phyloP scores from a whole-genome alignment of 305 asterid species.

The Stenogyne calaminthoides region DNA sequence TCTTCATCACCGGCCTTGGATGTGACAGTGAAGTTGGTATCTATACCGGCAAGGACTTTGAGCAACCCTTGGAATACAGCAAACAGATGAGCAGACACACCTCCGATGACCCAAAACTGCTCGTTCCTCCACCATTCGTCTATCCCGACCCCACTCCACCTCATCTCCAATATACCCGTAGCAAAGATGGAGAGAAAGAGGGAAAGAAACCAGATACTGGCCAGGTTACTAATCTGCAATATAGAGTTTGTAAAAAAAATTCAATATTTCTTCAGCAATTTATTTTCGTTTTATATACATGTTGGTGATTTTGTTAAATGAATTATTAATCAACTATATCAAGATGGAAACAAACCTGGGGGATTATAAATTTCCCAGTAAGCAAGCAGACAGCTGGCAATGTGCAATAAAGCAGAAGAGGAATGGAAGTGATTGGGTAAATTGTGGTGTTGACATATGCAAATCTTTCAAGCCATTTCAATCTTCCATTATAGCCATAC shows the following conservation, averaged over 20 bases:
- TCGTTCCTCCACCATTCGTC: conserved; percentile 96
- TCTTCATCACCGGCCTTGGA: conserved; percentile 88
- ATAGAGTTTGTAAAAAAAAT: background rate
- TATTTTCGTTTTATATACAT: background rate
- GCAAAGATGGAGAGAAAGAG: conserved; percentile 91
- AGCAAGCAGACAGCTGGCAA: conserved; percentile 93
- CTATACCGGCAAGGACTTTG: conserved; percentile 90
- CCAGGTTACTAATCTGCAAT: conserved; percentile 81
- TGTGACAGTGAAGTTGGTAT: conserved; percentile 88
- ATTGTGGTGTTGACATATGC: conserved; percentile 91
- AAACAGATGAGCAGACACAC: conserved; percentile 80
- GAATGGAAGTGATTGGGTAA: conserved; percentile 88
- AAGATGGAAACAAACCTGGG: conserved; percentile 60
- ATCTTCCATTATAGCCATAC: conserved; percentile 87
- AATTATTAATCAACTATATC: background rate
- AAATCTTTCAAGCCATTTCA: conserved; percentile 93
- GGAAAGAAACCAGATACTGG: conserved; percentile 87
- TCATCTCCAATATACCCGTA: conserved; percentile 85
- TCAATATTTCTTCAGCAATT: background rate
- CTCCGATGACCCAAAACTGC: conserved; percentile 91
- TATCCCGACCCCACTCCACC: conserved; percentile 93
- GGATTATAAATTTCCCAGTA: conserved; percentile 90
- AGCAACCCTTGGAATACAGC: conserved; percentile 90
- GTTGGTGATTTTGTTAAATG: background rate
- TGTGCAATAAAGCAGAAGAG: conserved; percentile 79